Conservation (phyloP, 2,329 filamentous ascomycete species). For the Mollisia scopiformis region DNA sequence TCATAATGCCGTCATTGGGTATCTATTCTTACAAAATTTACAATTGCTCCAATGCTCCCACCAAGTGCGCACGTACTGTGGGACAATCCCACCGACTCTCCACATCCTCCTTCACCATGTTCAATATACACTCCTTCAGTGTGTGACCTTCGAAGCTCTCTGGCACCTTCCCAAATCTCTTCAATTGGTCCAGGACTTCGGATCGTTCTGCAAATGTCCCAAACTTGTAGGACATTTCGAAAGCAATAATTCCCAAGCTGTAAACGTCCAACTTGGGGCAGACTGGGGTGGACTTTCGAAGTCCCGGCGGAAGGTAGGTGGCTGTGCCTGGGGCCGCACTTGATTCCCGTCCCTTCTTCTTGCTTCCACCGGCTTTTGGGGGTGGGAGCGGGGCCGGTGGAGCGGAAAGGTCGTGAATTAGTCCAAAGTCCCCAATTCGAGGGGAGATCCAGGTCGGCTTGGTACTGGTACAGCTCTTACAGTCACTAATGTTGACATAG, state of each 20-base stretch:
- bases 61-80: background rate
- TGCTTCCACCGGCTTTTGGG: background rate
- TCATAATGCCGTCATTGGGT: background rate
- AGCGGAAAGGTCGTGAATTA: conserved; percentile 40
- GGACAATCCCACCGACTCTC: background rate
- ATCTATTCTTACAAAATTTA: background rate
- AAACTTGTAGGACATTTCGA: conserved; percentile 62
- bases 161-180: conserved; percentile 20
- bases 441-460: conserved; percentile 52
- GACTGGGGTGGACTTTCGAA: conserved; percentile 21
- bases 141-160: conserved; percentile 25
- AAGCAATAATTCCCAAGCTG: conserved; percentile 62
- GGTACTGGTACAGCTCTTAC: conserved; percentile 38
- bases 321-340: background rate
- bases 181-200: conserved; percentile 44
- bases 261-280: conserved; percentile 63
- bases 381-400: background rate
- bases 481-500: conserved; percentile 46
- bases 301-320: background rate
- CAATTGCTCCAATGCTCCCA: background rate
- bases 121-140: conserved; percentile 29
- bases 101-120: conserved; percentile 8
- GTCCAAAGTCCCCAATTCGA: conserved; percentile 70
- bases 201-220: conserved; percentile 51
- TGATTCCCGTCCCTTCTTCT: background rate